Base-by-base conservation (phyloP, 192 early-diverging fungal genomes). In the Phlyctochytrium arcticum region DNA sequence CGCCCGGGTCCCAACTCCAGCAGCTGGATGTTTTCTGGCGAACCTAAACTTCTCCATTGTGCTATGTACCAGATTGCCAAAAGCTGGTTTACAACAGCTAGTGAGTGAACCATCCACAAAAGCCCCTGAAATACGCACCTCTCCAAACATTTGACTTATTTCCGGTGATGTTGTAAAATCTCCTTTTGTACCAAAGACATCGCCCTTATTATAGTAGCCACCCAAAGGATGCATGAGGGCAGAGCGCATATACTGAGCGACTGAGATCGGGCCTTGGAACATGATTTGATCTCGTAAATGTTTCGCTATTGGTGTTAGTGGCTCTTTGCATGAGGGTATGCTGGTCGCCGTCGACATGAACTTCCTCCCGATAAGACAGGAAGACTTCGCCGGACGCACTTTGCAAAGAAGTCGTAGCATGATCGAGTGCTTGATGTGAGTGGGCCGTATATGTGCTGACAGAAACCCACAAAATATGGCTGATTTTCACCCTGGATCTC, bases 121-220 rank as follows among this genome's bases (percentile, higher is more conserved):
- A n/a, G n/a, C n/a, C n/a, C n/a, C n/a, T n/a, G n/a, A n/a, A n/a
- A n/a, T n/a, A n/a, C n/a, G 39, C 73, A 89, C 88, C 74, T 96
- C 96, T 32, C 96, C 94, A 88, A 96, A 98, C 86, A 96, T 91
- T 78, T 98, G 94, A 68, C 87, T 90, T 69, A 99, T 94, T 72
- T 99, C 96, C 3, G 96, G 96, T 7, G 91, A 93, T 4, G 96
- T 99, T 17, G 88, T 87, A 78, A 99, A 99, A 64, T 99, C 96
- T 12, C 95, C 95, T 55, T 89, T 55, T 9, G 68, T 62, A 17
- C 96, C 96, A 80, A 99, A 92, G 8, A 94, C 91, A 65, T 96
- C 90, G 1, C 88, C 85, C 48, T 84, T 79, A 80, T 90, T 96
- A 74, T 98, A 98, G 74, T 98, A 98, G 7, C 96, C 96, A 32